Percentiles rank a stretch among this genome's conserved stretches.
These are phyloP conservation scores for Grigorovia jiainica DNA, from an alignment of 805 yeast species.

Conservation along the genomic window DNA sequence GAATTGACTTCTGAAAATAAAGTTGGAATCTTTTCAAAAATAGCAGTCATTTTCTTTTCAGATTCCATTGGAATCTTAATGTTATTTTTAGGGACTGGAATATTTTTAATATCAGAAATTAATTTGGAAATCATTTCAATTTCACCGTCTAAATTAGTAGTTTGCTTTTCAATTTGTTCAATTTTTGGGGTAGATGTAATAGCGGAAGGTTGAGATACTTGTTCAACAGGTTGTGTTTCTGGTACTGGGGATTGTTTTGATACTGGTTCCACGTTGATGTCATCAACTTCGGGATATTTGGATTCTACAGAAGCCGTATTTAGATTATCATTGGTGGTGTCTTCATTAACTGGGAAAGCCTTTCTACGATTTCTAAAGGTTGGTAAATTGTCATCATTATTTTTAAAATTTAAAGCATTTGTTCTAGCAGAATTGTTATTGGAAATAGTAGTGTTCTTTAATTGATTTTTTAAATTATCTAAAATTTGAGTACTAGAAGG, in stretches of 20 bases:
- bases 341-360: conserved; percentile 4
- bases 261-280: neutral
- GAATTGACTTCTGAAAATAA: conserved; percentile 54
- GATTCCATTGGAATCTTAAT: conserved; percentile 36
- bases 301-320: neutral
- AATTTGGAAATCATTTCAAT: conserved; percentile 52
- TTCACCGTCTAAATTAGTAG: conserved; percentile 25
- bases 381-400: conserved; percentile 65
- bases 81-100: conserved; percentile 24
- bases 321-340: neutral
- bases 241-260: neutral
- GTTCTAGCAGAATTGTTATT: conserved; percentile 13
- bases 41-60: conserved; percentile 45
- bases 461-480: conserved; percentile 56
- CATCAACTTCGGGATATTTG: neutral
- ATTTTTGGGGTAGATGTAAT: neutral
- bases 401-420: conserved; percentile 49
- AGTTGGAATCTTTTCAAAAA: conserved; percentile 64
- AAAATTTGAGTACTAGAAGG: conserved; percentile 79
- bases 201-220: neutral
- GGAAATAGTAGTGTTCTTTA: conserved; percentile 15
- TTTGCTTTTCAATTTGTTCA: neutral
- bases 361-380: conserved; percentile 46
- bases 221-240: neutral
- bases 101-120: conserved; percentile 45